Percentiles rank a stretch among this genome's conserved stretches.
These are phyloP conservation scores for Selaginella tamariscina DNA, from an alignment of 75 land plant genomes.

Conservation along the genomic window DNA sequence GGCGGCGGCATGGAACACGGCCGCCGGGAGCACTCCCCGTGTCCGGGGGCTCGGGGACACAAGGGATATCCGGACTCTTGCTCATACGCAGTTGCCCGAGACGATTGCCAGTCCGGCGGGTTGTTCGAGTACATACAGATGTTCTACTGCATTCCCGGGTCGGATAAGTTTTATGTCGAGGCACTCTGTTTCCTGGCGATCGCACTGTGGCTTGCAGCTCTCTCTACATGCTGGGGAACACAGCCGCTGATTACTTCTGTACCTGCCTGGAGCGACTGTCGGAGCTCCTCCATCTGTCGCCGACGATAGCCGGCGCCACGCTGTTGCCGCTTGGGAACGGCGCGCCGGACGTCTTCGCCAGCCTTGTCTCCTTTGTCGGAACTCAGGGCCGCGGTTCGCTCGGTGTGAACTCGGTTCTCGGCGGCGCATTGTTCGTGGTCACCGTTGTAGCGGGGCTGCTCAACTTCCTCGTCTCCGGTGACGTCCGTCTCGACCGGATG, in stretches of 20 bases:
- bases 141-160: constrained; percentile 11
- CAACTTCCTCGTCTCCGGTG: not conserved
- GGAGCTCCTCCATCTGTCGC: constrained; percentile 32
- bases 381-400: not conserved
- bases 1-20: too few relatives aligned
- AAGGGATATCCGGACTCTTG: not conserved
- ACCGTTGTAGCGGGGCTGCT: constrained; percentile 33
- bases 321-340: constrained; percentile 64
- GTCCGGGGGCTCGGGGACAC: not conserved
- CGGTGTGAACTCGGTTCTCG: constrained; percentile 45
- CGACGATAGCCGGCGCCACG: constrained; percentile 51
- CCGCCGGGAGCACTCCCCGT: too few relatives aligned
- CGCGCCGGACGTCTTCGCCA: constrained; percentile 50
- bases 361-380: constrained; percentile 37
- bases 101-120: not conserved
- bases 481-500: not conserved
- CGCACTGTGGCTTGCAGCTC: constrained; percentile 33
- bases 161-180: too few relatives aligned
- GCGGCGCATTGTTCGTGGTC: constrained; percentile 53
- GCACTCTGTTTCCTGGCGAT: constrained; percentile 10
- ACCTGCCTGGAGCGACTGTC: constrained; percentile 41
- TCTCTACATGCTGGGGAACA: constrained; percentile 48
- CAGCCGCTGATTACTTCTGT: constrained; percentile 50
- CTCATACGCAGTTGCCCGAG: not conserved
- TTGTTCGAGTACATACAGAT: constrained; percentile 4